Conservation (phyloP, 345 rosid genomes). For the Cardamine occulta region DNA sequence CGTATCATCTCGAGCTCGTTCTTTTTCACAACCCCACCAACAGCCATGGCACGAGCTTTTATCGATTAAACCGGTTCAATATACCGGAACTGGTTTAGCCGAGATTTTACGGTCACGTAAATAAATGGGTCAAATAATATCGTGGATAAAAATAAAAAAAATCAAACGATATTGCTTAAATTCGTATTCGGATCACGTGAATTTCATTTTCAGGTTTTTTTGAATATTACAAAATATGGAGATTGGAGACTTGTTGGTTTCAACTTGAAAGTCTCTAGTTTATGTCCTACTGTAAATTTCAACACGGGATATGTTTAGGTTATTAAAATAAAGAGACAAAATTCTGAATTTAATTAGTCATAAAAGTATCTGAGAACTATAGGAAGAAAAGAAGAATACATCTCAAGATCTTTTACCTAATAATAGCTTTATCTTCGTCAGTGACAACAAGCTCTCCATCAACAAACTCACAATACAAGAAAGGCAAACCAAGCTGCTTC, state of each 20-base stretch:
- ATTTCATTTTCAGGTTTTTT: neutral
- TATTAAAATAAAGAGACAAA: neutral
- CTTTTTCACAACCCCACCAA: no score
- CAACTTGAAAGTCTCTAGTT: no score
- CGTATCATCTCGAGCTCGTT: neutral
- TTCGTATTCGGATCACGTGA: neutral
- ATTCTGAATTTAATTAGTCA: conserved; percentile 6
- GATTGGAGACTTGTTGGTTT: neutral
- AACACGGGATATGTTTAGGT: neutral
- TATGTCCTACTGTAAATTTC: no score
- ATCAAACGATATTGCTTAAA: no score
- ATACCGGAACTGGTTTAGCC: conserved; percentile 11
- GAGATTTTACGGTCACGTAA: neutral
- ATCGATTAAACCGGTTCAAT: neutral
- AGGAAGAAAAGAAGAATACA: neutral
- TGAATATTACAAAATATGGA: neutral
- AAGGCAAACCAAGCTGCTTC: conserved; percentile 76
- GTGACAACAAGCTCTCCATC: conserved; percentile 77
- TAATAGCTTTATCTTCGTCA: conserved; percentile 53
- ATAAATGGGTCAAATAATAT: no score
- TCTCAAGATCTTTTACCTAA: conserved; percentile 28
- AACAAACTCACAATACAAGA: conserved; percentile 73
- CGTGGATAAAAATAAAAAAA: no score
- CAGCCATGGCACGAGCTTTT: neutral
- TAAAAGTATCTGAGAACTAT: conserved; percentile 9